Evolutionary conservation across 106 monocot species (phyloP).

Genomic region (Xerophyta viscosa): DNA sequence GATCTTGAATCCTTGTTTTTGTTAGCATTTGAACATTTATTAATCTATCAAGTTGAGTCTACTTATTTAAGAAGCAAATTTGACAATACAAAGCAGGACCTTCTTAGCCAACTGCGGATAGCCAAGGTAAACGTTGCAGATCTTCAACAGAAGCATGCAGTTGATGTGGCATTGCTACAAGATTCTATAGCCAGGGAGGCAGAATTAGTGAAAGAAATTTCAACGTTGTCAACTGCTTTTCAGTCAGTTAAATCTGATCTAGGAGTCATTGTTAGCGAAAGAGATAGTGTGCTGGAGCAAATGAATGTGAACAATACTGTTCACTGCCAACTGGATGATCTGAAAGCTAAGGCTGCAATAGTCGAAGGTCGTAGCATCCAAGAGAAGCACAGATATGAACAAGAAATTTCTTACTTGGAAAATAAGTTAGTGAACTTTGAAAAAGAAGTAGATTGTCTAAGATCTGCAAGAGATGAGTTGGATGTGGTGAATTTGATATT

Average conservation of each 20-base stretch:
- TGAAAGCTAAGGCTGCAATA: slow-evolving; percentile 13
- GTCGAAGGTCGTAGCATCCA: slow-evolving; percentile 17
- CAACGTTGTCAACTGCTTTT: slow-evolving; percentile 19
- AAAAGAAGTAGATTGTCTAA: slow-evolving; percentile 45
- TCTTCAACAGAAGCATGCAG: slow-evolving; percentile 27
- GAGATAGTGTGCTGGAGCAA: slow-evolving; percentile 14
- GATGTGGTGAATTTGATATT: slow-evolving; percentile 45
- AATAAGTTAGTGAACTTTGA: slow-evolving; percentile 30
- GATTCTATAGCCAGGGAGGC: slow-evolving; percentile 17
- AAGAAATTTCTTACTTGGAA: slow-evolving; percentile 31
- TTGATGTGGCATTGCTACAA: slow-evolving; percentile 10
- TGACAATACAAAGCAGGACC: slow-evolving; percentile 12
- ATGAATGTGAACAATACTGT: slow-evolving; percentile 8
- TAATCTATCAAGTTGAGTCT: slow-evolving; percentile 45
- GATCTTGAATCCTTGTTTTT: slow-evolving; percentile 39
- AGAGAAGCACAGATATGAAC: slow-evolving; percentile 23
- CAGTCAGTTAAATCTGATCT: slow-evolving; percentile 25
- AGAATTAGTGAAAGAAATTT: slow-evolving; percentile 34
- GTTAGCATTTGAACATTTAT: slow-evolving; percentile 19
- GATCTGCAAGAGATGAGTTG: slow-evolving; percentile 41
- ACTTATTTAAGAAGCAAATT: slow-evolving; percentile 45
- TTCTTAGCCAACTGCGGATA: slow-evolving; percentile 16
- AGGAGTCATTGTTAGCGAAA: slow-evolving; percentile 17
- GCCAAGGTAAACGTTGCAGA: slow-evolving; percentile 21
- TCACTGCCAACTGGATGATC: slow-evolving; percentile 14